phyloP scores from a whole-genome alignment of 768 basidiomycete species.

The Pleurotus sapidus region DNA sequence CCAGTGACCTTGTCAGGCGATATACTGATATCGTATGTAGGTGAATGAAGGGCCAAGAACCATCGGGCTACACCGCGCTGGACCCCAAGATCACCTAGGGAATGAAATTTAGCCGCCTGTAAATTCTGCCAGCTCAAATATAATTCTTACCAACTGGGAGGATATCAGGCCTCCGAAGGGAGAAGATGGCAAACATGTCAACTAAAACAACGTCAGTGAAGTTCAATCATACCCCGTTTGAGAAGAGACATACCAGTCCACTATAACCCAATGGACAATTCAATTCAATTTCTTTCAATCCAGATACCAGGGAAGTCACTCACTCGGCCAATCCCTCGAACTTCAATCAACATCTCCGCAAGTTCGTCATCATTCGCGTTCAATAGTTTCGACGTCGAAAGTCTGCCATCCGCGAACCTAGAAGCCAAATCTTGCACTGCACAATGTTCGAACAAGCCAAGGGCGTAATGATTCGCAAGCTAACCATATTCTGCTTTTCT shows the following conservation, averaged over 20 bases:
- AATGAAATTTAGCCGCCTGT: neutral
- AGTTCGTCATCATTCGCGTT: constrained; percentile 76
- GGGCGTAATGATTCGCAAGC: neutral
- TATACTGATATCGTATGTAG: constrained; percentile 42
- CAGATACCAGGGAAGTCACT: constrained; percentile 16
- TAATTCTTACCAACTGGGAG: constrained; percentile 45
- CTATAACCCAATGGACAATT: constrained; percentile 23
- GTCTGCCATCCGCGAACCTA: constrained; percentile 76
- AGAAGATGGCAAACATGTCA: constrained; percentile 94
- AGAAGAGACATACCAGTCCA: constrained; percentile 53
- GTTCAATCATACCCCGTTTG: constrained; percentile 4
- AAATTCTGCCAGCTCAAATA: neutral
- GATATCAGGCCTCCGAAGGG: constrained; percentile 79
- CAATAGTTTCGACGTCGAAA: constrained; percentile 71
- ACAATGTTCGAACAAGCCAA: neutral
- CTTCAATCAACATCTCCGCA: constrained; percentile 68
- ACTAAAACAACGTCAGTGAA: constrained; percentile 36
- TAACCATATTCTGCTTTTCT: constrained; percentile 91
- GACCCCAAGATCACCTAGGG: constrained; percentile 77
- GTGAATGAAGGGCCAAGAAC: constrained; percentile 62
- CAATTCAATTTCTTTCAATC: neutral
- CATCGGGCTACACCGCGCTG: constrained; percentile 72
- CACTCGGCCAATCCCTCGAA: constrained; percentile 77
- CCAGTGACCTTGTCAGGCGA: constrained; percentile 47
- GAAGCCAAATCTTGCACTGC: constrained; percentile 76